Base-by-base conservation (phyloP, 805 yeast genomes). In the Pichia insulana region DNA sequence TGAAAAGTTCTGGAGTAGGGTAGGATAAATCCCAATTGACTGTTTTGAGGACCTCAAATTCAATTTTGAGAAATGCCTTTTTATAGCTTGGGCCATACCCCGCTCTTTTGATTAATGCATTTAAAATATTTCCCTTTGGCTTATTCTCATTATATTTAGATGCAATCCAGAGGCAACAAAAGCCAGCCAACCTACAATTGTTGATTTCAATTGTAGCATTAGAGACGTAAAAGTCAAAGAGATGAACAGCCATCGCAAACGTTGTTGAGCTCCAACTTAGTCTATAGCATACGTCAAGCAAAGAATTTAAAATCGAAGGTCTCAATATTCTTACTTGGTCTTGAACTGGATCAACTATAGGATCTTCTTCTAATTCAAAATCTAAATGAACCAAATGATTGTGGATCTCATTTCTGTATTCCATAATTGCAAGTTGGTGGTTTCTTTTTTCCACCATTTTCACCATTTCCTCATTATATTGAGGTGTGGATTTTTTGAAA, bases 21-120 rank as follows among this genome's bases (percentile, higher is more conserved):
- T 71, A 64, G 39, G 76, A 70, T 30, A 81, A 63, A 48, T 73
- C 68, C 90, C 90, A 83, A 42, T 76, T 67, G 47, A 83, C 64
- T 5, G 77, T 68, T 53, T 73, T 76, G 44, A 83, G 64, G 34
- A 83, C 69, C 51, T 79, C 80, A 44, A 78, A 69, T 57, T 83
- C 94, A 77, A 81, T 77, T 54, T 77, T 78, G 44, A 78, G 63
- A 54, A 83, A 61, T n/a, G 51, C 52, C 3, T 40, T 34, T 27
- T 56, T 55, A 2, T 50, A 37, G 25, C 48, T 50, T 11, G 50
- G 39, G 8, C 50, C 50, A 44, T 56, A 59, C 43, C 64, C 63
- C 7, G 63, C 58, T 34, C 61, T 45, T 36, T 51, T 55, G 35
- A 59, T 41, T 15, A 61, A 48, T 28, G 62, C 62, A 38, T 58